These are phyloP conservation scores for Thoreauomyces humboldtii DNA, from an alignment of 192 early-diverging fungal genomes.

Conservation along the genomic window DNA sequence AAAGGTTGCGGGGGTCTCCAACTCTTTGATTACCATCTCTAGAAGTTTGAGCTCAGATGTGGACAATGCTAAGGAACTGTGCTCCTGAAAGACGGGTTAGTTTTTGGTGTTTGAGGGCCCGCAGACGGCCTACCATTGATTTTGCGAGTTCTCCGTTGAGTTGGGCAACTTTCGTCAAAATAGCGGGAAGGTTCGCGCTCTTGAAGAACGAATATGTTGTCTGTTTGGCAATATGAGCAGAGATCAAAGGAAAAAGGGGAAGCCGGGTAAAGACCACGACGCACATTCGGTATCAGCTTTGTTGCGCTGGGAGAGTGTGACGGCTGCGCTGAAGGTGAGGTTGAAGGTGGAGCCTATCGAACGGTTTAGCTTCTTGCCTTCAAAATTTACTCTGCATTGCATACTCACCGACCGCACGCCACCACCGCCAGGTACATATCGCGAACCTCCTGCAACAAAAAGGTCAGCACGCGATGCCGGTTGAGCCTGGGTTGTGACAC, in stretches of 20 bases:
- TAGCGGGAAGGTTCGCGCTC: slow-evolving; percentile 65
- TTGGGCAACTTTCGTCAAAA: slow-evolving; percentile 72
- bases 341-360: no score
- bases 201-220: slow-evolving; percentile 61
- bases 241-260: no score
- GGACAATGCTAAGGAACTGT: slow-evolving; percentile 6
- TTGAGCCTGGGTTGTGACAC: no score
- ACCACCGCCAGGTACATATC: slow-evolving; percentile 28
- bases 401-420: background rate
- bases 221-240: no score
- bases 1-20: slow-evolving; percentile 24
- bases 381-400: no score
- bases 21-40: slow-evolving; percentile 20
- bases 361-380: no score
- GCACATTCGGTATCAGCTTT: no score
- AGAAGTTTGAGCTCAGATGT: slow-evolving; percentile 2
- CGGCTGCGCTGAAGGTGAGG: no score
- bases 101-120: no score
- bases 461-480: no score
- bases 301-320: no score
- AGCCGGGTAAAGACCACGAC: no score
- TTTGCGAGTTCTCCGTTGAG: slow-evolving; percentile 58
- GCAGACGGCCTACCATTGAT: slow-evolving; percentile 19
- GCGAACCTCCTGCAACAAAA: slow-evolving; percentile 9
- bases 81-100: slow-evolving; percentile 4